Base-by-base conservation (phyloP, 2,329 filamentous ascomycete species). In the Pochonia chlamydosporia region DNA sequence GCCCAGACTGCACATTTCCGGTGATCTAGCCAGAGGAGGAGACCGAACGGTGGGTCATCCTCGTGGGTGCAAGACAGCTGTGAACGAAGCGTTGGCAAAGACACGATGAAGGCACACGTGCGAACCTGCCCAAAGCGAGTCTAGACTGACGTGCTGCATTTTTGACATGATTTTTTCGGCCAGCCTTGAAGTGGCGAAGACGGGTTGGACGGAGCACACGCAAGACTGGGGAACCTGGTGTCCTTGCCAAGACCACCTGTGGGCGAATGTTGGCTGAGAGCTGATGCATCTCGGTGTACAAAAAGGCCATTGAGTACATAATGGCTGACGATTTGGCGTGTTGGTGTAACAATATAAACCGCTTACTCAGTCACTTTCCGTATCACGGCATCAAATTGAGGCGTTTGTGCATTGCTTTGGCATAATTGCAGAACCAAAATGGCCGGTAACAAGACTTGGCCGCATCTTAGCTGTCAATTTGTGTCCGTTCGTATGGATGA, bases 31-130 rank as follows among this genome's bases (percentile, higher is more conserved):
- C 20, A 35, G 40, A 35, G 24, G 23, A 33, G n/a, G 33, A 43
- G 44, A 47, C 30, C 46, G 40, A 43, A 26, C 31, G 31, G 46
- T 21, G 46, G 46, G 40, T 18, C 18, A 4, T 39, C 5, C 35
- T 23, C 35, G 20, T 23, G 35, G 35, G 14, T 23, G 18, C 18
- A 39, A 23, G 35, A 39, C 20, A 36, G 18, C 14, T 14, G 14
- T n/a, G 13, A 35, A n/a, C 7, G 4, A 35, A 35, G 31, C 20
- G 30, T 8, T 20, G 42, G 40, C 10, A 24, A 21, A 21, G n/a
- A 14, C 11, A 31, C 23, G 16, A 37, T 18, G 28, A 35, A 35
- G 35, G 46, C 25, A 23, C 46, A 40, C 41, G 35, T 44, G 41
- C 33, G 26, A 35, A 43, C 36, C 40, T 42, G 25, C 33, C 46